These are phyloP conservation scores for Epichloe glyceriae DNA, from an alignment of 2,329 filamentous ascomycete genomes.

Conservation along the genomic window DNA sequence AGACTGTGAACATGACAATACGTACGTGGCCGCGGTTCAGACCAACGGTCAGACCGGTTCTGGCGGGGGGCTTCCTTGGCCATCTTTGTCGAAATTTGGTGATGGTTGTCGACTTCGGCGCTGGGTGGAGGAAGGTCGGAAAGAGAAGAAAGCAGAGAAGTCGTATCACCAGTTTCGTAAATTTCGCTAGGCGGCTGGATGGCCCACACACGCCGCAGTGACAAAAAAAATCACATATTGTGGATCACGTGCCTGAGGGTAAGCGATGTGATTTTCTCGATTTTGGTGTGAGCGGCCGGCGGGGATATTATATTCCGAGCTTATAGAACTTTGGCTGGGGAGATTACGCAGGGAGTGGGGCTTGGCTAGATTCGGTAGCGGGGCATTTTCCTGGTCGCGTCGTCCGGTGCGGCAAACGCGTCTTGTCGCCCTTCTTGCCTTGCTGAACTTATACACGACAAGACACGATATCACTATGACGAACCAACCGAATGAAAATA, in stretches of 20 bases:
- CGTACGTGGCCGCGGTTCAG: slow-evolving; percentile 54
- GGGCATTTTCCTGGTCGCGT: slow-evolving; percentile 5
- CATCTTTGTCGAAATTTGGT: slow-evolving; percentile 32
- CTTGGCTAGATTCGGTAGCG: neutral
- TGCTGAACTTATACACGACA: neutral
- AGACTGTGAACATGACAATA: slow-evolving; percentile 34
- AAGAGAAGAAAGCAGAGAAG: slow-evolving; percentile 8
- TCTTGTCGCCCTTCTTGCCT: neutral
- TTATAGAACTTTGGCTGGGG: neutral
- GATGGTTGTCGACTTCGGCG: slow-evolving; percentile 17
- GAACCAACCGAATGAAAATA: slow-evolving; percentile 1
- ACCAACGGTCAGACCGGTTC: slow-evolving; percentile 47
- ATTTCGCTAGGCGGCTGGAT: slow-evolving; percentile 11
- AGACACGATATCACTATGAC: neutral
- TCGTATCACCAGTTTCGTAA: slow-evolving; percentile 4
- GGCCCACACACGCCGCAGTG: neutral
- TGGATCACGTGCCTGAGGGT: slow-evolving; percentile 16
- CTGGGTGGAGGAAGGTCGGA: slow-evolving; percentile 17
- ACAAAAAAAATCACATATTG: slow-evolving; percentile 7
- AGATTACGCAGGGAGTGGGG: neutral
- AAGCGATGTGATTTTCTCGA: slow-evolving; percentile 5
- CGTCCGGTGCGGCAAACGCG: neutral
- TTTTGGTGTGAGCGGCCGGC: neutral
- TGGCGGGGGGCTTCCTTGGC: slow-evolving; percentile 46
- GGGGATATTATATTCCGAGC: slow-evolving; percentile 1